A percentile compares a stretch with the other conserved stretches of the same genome.
These are phyloP conservation scores for Conringia planisiliqua DNA, from an alignment of 345 rosid species.

Conservation along the genomic window DNA sequence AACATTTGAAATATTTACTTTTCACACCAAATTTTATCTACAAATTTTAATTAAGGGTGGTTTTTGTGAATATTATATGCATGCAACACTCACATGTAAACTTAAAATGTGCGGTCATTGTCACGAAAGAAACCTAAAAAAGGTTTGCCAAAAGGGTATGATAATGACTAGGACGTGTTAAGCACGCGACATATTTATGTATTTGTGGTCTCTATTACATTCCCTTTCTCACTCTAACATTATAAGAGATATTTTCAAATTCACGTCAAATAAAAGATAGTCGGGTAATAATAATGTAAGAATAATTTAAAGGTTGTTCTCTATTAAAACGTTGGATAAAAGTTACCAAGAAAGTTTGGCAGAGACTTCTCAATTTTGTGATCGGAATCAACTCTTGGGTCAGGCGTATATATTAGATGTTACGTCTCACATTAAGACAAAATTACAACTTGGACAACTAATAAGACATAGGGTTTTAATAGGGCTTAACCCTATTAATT, in stretches of 20 bases:
- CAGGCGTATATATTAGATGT: neutral
- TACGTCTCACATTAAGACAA: conserved; percentile 5
- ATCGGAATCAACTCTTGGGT: conserved; percentile 6
- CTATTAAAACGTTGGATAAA: neutral
- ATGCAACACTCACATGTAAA: conserved; percentile 13
- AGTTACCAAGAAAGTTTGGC: neutral
- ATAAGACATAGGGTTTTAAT: neutral
- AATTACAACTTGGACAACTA: neutral
- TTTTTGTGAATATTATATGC: neutral
- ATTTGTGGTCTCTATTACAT: conserved; percentile 12
- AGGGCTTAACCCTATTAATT: neutral
- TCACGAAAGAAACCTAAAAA: conserved; percentile 11
- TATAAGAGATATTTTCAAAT: conserved; percentile 1
- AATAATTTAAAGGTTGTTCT: neutral
- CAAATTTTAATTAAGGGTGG: neutral
- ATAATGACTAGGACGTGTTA: conserved; percentile 27
- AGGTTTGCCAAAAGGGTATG: conserved; percentile 25
- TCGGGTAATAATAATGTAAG: neutral
- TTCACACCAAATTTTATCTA: neutral
- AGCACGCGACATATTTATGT: conserved; percentile 7
- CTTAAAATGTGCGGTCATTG: conserved; percentile 16
- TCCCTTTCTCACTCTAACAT: neutral
- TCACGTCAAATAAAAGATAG: neutral
- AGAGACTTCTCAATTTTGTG: neutral
- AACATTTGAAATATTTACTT: neutral